These are phyloP conservation scores for Incumbomyces lentus DNA, from an alignment of 2,329 filamentous ascomycete genomes.

Conservation along the genomic window DNA sequence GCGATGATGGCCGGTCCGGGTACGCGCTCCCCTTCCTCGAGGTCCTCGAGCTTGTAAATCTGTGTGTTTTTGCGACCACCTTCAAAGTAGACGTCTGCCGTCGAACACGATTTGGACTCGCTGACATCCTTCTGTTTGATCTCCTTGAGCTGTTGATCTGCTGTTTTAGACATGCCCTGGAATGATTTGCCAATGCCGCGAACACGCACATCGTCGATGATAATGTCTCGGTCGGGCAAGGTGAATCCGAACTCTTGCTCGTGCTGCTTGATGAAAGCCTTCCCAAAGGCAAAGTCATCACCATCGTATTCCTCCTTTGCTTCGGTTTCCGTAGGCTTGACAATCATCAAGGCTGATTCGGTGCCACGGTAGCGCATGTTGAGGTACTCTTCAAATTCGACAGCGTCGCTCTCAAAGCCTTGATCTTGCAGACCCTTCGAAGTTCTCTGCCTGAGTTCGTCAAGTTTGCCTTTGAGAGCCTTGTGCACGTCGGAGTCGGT, in stretches of 20 bases:
- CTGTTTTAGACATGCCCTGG: constrained; percentile 65
- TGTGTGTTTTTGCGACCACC: constrained; percentile 67
- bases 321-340: constrained; percentile 59
- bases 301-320: constrained; percentile 48
- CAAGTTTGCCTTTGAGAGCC: constrained; percentile 63
- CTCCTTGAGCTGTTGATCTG: constrained; percentile 70
- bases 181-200: constrained; percentile 85
- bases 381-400: constrained; percentile 82
- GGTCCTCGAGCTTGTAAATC: constrained; percentile 69
- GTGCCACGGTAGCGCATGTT: constrained; percentile 90
- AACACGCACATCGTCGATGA: constrained; percentile 80
- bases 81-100: constrained; percentile 70
- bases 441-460: constrained; percentile 68
- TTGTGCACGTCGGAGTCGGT: constrained; percentile 48
- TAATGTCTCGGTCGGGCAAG: constrained; percentile 72
- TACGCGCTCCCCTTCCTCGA: constrained; percentile 62
- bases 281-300: constrained; percentile 70
- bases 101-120: constrained; percentile 55
- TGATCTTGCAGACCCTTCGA: constrained; percentile 58
- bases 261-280: constrained; percentile 77
- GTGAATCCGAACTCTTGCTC: constrained; percentile 91
- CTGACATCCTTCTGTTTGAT: constrained; percentile 51
- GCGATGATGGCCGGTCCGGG: constrained; percentile 76
- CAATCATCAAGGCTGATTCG: constrained; percentile 81
- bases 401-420: constrained; percentile 63